phyloP scores from a whole-genome alignment of 2,329 filamentous ascomycete genomes.

The Aspergillus ibericus region DNA sequence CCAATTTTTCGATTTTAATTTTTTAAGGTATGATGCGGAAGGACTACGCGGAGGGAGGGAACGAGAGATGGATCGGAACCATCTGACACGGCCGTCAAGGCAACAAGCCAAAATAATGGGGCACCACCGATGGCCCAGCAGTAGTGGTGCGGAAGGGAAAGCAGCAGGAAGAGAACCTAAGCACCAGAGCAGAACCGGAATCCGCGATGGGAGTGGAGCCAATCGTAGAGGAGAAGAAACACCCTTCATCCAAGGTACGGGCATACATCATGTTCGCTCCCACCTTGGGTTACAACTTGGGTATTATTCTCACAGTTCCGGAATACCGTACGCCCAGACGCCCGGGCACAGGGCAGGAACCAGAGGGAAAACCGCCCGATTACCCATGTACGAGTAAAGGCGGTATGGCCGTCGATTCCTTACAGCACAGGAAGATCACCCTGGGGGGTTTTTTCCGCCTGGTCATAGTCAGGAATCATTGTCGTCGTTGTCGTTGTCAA shows the following conservation, averaged over 20 bases:
- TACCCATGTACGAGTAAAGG: constrained; percentile 8
- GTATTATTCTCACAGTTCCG: background rate
- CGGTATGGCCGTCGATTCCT: constrained; percentile 8
- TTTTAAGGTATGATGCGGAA: constrained; percentile 20
- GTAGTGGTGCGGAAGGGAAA: constrained; percentile 17
- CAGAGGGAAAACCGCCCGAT: constrained; percentile 8
- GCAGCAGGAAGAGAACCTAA: constrained; percentile 1
- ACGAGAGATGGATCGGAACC: constrained; percentile 22
- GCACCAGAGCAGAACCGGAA: constrained; percentile 10
- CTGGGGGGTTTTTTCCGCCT: background rate
- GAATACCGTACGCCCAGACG: background rate
- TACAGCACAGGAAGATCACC: constrained; percentile 8
- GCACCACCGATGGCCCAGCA: constrained; percentile 10
- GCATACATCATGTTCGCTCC: background rate
- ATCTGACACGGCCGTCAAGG: constrained; percentile 25
- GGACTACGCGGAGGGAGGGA: constrained; percentile 15
- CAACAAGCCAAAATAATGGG: constrained; percentile 19
- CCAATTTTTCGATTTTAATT: constrained; percentile 8
- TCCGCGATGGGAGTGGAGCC: constrained; percentile 23
- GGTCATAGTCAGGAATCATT: background rate
- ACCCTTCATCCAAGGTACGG: constrained; percentile 13
- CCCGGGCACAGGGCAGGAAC: constrained; percentile 6
- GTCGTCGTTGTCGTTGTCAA: constrained; percentile 3
- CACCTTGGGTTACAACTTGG: background rate
- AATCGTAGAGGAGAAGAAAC: constrained; percentile 16